Evolutionary conservation across 2,329 filamentous ascomycete species (phyloP), one percentile per base, ranked within the genome.

Genomic region (Thelonectria discophora): DNA sequence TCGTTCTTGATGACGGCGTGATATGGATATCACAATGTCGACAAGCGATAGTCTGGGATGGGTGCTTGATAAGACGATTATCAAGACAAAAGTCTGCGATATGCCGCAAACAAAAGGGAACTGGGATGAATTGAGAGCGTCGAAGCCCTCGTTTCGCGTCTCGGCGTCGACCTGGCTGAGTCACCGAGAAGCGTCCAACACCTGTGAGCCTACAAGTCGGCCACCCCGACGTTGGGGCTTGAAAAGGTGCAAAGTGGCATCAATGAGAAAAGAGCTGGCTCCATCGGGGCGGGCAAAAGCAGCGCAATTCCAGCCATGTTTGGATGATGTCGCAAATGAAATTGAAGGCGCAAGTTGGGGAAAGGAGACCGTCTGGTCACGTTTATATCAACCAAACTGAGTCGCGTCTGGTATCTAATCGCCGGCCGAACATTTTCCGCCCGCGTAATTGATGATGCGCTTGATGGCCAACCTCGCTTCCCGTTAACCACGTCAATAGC

Each of bases 151-250:
- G 58, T 32, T 51, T 69, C 58, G 68, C 69, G 64, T 72, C 69
- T 46, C 54, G 54, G 60, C 54, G 66, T 60, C 40, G 42, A 65
- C 55, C 63, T 5, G 52, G 27, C 9, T 30, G 27, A 63, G 60
- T 65, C 69, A 72, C 69, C 54, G 21, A 60, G 69, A 74, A 70
- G 71, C 69, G 65, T 64, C 50, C 47, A 47, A 55, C 58, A 63
- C 50, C 48, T 21, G n/a, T 53, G 21, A 58, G 65, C 65, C 78
- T 80, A 85, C 71, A 81, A 71, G 68, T 69, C 73, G 65, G 69
- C 70, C 64, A 83, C 82, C 83, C 82, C 82, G 68, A 64, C 82
- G 71, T 82, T 84, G 82, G 83, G 83, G 82, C 77, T 84, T 80
- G 80, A 74, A 72, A 76, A 32, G 56, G 57, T 48, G 64, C 49